These are phyloP conservation scores for Claviceps monticola DNA, from an alignment of 2,329 filamentous ascomycete genomes.

Conservation along the genomic window DNA sequence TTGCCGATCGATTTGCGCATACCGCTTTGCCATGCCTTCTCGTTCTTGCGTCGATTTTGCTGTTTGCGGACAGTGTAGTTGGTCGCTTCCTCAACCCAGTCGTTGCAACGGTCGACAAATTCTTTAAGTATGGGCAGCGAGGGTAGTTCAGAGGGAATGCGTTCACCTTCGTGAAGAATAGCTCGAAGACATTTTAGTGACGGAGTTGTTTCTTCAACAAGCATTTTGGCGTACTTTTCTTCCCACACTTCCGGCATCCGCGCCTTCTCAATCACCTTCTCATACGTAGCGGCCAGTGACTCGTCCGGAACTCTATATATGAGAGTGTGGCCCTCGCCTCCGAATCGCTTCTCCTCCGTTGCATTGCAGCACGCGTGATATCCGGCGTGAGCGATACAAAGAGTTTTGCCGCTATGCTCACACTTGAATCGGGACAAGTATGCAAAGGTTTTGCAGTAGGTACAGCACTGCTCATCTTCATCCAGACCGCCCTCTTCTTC, in stretches of 20 bases:
- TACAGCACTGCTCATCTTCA: conserved; percentile 89
- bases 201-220: conserved; percentile 73
- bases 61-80: conserved; percentile 95
- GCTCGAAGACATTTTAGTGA: conserved; percentile 74
- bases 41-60: conserved; percentile 90
- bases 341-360: conserved; percentile 50
- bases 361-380: conserved; percentile 66
- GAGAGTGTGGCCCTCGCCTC: conserved; percentile 57
- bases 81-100: conserved; percentile 94
- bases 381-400: conserved; percentile 75
- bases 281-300: conserved; percentile 48
- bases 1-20: conserved; percentile 52
- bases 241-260: conserved; percentile 78
- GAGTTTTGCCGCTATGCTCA: conserved; percentile 61
- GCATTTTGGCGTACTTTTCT: conserved; percentile 71
- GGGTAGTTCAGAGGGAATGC: conserved; percentile 79
- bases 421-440: conserved; percentile 88
- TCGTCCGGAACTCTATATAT: conserved; percentile 66
- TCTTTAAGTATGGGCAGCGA: conserved; percentile 69
- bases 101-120: conserved; percentile 92
- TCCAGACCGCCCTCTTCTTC: conserved; percentile 68
- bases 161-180: conserved; percentile 84
- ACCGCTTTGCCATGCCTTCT: conserved; percentile 69
- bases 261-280: conserved; percentile 76
- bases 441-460: conserved; percentile 81